Evolutionary conservation across 169 alveolate species (phyloP).

Genomic region (Neospora caninum): DNA sequence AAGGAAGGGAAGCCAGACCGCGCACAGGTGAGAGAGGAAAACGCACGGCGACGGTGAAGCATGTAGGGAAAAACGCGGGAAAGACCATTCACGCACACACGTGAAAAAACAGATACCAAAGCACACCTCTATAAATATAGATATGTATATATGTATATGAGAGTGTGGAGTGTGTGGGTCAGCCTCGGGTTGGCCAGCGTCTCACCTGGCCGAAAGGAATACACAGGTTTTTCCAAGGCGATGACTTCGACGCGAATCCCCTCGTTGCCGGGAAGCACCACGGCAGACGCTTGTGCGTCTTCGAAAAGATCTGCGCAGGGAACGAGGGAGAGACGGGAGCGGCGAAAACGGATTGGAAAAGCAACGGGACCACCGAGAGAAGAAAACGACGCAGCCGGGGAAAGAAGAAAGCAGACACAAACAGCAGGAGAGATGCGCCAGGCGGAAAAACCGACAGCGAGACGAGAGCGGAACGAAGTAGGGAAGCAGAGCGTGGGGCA

Average conservation of each 20-base stretch:
- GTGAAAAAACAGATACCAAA: not conserved
- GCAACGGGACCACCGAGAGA: no score
- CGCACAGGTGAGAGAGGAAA: not conserved
- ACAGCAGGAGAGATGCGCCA: no score
- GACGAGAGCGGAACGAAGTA: no score
- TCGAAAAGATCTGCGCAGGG: not conserved
- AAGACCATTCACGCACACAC: not conserved
- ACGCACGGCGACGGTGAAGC: not conserved
- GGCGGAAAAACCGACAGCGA: no score
- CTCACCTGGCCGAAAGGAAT: not conserved
- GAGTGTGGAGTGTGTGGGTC: not conserved
- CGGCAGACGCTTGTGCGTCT: conserved; percentile 26
- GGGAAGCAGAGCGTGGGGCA: no score
- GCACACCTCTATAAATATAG: not conserved
- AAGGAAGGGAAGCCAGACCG: not conserved
- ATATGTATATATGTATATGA: not conserved
- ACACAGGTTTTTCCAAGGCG: not conserved
- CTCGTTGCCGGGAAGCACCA: conserved; percentile 14
- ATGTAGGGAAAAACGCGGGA: not conserved
- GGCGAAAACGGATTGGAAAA: no score
- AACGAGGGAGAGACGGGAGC: no score
- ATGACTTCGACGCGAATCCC: not conserved
- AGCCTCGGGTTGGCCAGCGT: not conserved
- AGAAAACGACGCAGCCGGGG: no score
- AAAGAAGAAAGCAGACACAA: no score